phyloP scores from a whole-genome alignment of 768 basidiomycete species.

The Psilocybe tampanensis region DNA sequence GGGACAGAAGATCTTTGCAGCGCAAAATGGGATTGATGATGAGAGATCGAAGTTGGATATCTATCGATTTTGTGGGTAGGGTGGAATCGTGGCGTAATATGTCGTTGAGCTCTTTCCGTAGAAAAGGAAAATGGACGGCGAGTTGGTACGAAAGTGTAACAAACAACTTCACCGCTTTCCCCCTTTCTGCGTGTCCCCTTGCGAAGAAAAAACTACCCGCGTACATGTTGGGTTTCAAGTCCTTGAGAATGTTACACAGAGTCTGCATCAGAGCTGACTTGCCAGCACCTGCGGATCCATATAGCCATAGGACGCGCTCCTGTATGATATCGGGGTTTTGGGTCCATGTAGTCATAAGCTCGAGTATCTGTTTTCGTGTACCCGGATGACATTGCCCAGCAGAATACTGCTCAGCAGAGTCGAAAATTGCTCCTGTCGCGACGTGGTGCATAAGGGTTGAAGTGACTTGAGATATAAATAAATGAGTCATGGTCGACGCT shows the following conservation, averaged over 20 bases:
- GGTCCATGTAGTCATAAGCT: background rate
- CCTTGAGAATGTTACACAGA: constrained; percentile 1
- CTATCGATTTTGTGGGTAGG: background rate
- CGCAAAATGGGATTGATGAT: background rate
- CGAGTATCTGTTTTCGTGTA: constrained; percentile 1
- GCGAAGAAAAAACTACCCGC: constrained; percentile 8
- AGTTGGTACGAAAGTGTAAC: constrained; percentile 7
- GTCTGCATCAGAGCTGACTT: constrained; percentile 7
- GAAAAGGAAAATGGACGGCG: background rate
- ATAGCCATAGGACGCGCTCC: background rate
- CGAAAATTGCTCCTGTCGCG: constrained; percentile 5
- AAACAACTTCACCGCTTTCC: background rate
- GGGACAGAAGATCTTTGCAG: background rate
- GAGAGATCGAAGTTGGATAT: background rate
- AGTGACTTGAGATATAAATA: background rate
- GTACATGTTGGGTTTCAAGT: background rate
- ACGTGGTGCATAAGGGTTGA: background rate
- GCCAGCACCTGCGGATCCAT: constrained; percentile 9
- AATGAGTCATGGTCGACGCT: too few species aligned
- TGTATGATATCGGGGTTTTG: background rate
- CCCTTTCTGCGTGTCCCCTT: background rate
- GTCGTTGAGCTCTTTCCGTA: background rate
- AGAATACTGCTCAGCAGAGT: constrained; percentile 7
- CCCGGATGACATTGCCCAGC: constrained; percentile 6
- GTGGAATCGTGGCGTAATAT: background rate